Base-by-base conservation (phyloP, 805 yeast species). In the Yarrowia sp. region DNA sequence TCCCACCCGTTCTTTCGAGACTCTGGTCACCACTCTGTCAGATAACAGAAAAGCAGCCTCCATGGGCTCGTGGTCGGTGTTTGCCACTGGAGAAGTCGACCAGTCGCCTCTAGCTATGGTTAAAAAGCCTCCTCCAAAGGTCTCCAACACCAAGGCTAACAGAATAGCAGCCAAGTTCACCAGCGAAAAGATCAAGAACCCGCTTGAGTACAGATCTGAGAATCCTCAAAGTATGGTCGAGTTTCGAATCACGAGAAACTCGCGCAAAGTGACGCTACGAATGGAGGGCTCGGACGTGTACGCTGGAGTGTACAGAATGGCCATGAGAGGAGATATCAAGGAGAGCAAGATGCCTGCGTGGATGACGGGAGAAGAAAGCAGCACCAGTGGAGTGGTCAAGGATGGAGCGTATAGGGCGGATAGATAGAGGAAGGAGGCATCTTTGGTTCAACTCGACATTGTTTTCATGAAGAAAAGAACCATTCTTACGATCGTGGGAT, bases 321-420 rank as follows among this genome's bases (percentile, higher is more conserved):
- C 92, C 34, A 79, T 79, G 65, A 68, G 78, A 70, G 83, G 80
- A 0, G 72, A 82, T 0, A 76, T 87, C 1, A 83, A 89, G 71
- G 83, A 89, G 0, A 78, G 81, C n/a, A 79, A 71, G 0, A 77
- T 89, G 15, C 96, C 97, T 0, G 83, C 86, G 38, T 91, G 92
- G 93, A 75, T 91, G 39, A 86, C 93, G 4, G 96, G 96, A 2
- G 92, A 90, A 74, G 87, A 87, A 70, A 89, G 90, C 0, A 72
- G 76, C 1, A 77, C 78, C 47, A 79, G 84, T 43, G 92, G 92
- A 0, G 72, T 70, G 0, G 76, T 85, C 5, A 73, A 72, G 36
- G 76, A 83, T 68, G 85, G 85, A 17, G 50, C 49, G 9, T 68
- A 49, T 34, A 47, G 19, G 39, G 40, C 20, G 5, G 68, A 47